Percentiles rank a stretch among this genome's conserved stretches.
Conservation (phyloP, 768 basidiomycete species). For the Russula vinacea region DNA sequence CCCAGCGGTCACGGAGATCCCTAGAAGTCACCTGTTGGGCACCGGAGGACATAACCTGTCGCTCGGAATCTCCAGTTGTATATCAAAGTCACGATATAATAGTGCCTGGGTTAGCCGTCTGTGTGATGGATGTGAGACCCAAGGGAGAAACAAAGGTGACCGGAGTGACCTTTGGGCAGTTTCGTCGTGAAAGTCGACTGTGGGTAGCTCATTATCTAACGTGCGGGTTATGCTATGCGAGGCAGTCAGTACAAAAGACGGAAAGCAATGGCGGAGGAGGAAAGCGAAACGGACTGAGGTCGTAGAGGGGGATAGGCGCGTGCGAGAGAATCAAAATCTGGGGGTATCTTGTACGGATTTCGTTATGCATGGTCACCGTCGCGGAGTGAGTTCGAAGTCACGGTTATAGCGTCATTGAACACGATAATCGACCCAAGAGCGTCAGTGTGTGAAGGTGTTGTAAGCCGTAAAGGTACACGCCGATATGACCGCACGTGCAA, state of each 20-base stretch:
- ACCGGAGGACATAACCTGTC: slow-evolving; percentile 89
- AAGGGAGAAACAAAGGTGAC: neutral
- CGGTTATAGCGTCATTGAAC: neutral
- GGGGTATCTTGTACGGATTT: slow-evolving; percentile 46
- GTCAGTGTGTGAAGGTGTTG: too few relatives aligned
- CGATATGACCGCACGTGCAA: too few relatives aligned
- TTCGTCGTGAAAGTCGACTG: slow-evolving; percentile 76
- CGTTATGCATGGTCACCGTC: slow-evolving; percentile 42
- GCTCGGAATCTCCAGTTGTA: slow-evolving; percentile 58
- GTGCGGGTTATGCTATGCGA: slow-evolving; percentile 32
- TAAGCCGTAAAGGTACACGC: too few relatives aligned
- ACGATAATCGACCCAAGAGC: too few relatives aligned
- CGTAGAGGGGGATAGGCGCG: slow-evolving; percentile 53
- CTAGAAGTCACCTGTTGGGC: slow-evolving; percentile 21
- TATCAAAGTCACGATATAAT: slow-evolving; percentile 66
- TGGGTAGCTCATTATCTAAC: slow-evolving; percentile 32
- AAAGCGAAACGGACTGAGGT: slow-evolving; percentile 44
- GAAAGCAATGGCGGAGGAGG: neutral
- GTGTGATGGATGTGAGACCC: slow-evolving; percentile 28
- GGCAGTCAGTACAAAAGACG: neutral
- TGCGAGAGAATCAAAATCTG: slow-evolving; percentile 50
- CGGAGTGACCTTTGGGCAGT: slow-evolving; percentile 57
- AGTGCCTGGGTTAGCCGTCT: slow-evolving; percentile 81
- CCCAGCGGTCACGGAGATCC: neutral
- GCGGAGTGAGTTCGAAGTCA: neutral